Percentiles rank a stretch among this genome's conserved stretches.
phyloP scores from a whole-genome alignment of 495 filamentous ascomycete species.

The Peziza echinospora region DNA sequence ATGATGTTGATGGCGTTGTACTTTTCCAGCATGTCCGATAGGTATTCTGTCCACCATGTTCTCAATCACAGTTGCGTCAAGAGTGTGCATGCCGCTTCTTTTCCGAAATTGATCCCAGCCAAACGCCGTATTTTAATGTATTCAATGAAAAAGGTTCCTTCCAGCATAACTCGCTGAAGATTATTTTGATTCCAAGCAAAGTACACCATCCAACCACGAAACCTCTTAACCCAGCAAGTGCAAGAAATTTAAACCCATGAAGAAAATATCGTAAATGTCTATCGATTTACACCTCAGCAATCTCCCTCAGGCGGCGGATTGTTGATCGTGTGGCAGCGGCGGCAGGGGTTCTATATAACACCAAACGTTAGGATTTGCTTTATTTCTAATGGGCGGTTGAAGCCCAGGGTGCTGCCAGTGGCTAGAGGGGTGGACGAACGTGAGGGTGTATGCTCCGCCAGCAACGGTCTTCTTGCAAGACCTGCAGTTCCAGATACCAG shows the following conservation, averaged over 20 bases:
- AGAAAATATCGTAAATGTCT: slow-evolving; percentile 24
- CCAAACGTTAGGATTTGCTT: slow-evolving; percentile 9
- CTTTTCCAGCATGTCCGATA: too few species aligned
- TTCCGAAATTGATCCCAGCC: too few species aligned
- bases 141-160: background rate
- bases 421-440: slow-evolving; percentile 47
- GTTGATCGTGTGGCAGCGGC: slow-evolving; percentile 92
- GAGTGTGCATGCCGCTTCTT: too few species aligned
- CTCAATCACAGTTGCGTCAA: too few species aligned
- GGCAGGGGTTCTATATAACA: slow-evolving; percentile 64
- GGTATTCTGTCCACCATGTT: too few species aligned
- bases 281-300: slow-evolving; percentile 68
- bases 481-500: slow-evolving; percentile 94
- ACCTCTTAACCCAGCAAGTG: slow-evolving; percentile 7
- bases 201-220: background rate
- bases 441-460: slow-evolving; percentile 88
- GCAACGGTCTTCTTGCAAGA: slow-evolving; percentile 84
- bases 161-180: background rate
- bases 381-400: background rate
- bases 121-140: background rate
- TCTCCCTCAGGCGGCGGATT: slow-evolving; percentile 90
- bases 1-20: too few species aligned
- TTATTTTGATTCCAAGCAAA: background rate
- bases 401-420: background rate
- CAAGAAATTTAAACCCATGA: slow-evolving; percentile 22